Base-by-base conservation (phyloP, 495 filamentous ascomycete species). In the Bryoglossum gracile region DNA sequence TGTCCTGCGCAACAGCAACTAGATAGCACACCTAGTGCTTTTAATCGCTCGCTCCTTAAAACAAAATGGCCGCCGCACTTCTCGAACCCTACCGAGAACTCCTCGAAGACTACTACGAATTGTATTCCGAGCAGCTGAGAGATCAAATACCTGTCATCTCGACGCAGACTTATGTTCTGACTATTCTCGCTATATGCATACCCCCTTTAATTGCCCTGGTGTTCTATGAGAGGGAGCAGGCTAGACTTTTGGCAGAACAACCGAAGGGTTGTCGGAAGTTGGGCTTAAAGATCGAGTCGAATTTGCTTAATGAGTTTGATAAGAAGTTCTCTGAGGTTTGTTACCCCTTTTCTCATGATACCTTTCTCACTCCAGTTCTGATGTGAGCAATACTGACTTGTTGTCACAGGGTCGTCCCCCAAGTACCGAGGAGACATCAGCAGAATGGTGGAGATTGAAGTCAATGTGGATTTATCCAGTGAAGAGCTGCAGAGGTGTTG, bases 381-480 rank as follows among this genome's bases (percentile, higher is more conserved):
- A 43, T 22, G 8, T 32, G 14, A 32, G 18, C 25, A 30, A 23
- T 18, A n/a, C n/a, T n/a, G n/a, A n/a, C n/a, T n/a, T n/a, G n/a
- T n/a, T n/a, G n/a, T n/a, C n/a, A n/a, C 14, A 43, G 44, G 52
- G 60, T 4, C 48, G 55, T 36, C 52, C 55, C 21, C 46, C 39
- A 19, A 55, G 38, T 22, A 57, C 54, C 11, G 56, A 59, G 43
- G 58, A 58, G 49, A 59, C 53, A 25, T 48, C 56, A 9, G 51
- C 51, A 35, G 55, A 57, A 28, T 61, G 57, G 45, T 83, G 75
- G 75, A 73, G 61, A 17, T 70, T 96, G 55, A 88, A 89, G 63
- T 86, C 84, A 39, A 74, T 95, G 32, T 89, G 83, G 69, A 82
- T 87, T 33, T 94, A 90, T 62, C 91, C 91, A 0, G 68, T 95